Percentiles rank a stretch among this genome's conserved stretches.
Evolutionary conservation across 2,329 filamentous ascomycete species (phyloP).

Genomic region (Geosmithia morbida): DNA sequence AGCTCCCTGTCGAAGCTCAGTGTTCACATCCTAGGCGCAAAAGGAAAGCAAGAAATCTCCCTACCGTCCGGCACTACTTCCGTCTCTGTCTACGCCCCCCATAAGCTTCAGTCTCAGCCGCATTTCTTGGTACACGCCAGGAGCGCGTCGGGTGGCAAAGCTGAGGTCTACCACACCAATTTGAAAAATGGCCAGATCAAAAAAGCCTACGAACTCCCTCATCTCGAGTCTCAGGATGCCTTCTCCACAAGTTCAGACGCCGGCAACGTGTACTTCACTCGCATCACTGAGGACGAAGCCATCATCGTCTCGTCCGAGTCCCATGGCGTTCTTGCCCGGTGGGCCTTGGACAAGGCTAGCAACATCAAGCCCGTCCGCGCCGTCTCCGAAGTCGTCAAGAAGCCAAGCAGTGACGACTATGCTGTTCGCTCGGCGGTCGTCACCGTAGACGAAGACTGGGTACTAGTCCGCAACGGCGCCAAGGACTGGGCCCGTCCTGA

Average conservation of each 20-base stretch:
- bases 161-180: constrained; percentile 75
- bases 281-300: constrained; percentile 62
- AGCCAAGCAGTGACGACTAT: constrained; percentile 45
- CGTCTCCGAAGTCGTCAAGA: constrained; percentile 71
- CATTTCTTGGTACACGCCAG: constrained; percentile 80
- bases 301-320: constrained; percentile 63
- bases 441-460: constrained; percentile 59
- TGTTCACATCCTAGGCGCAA: constrained; percentile 55
- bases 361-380: constrained; percentile 44
- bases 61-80: constrained; percentile 29
- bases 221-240: constrained; percentile 52
- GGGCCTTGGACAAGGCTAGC: constrained; percentile 38
- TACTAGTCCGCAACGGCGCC: constrained; percentile 70
- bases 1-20: constrained; percentile 45
- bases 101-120: constrained; percentile 53
- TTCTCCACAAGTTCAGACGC: constrained; percentile 68
- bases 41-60: constrained; percentile 38
- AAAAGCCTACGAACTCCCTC: constrained; percentile 72
- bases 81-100: constrained; percentile 60
- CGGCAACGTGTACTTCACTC: constrained; percentile 79
- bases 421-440: constrained; percentile 67
- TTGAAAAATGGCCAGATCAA: constrained; percentile 51
- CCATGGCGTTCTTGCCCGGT: constrained; percentile 61
- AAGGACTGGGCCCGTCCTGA: constrained; percentile 70
- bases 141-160: constrained; percentile 58